Base-by-base conservation (phyloP, 176 grass and related monocot species). In the Secale cereale region DNA sequence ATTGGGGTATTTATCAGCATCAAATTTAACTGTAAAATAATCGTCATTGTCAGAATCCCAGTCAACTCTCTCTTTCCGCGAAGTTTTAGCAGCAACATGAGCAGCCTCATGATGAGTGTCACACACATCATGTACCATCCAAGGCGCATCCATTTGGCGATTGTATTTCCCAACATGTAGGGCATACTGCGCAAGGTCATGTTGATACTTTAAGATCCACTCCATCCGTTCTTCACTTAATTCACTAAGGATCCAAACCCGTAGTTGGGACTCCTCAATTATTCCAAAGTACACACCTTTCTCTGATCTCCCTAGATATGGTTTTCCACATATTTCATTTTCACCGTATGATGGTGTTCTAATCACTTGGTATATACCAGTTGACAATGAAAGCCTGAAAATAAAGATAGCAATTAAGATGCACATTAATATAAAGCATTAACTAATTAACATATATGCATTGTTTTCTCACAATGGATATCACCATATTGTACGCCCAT, bases 31-130 rank as follows among this genome's bases (percentile, higher is more conserved):
- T 26, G 59, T 20, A 35, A 76, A 17, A 10, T 36, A 50, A 50
- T 84, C 59, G 20, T 76, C 82, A 26, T 76, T 52, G 5, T 84
- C 71, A 12, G 82, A 84, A 20, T 84, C 71, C 71, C 82, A 84
- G 20, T 65, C 70, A 13, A 13, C 50, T 7, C 19, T 17, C 7
- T 27, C 13, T 45, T 84, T 3, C 0, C 1, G 1, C 28, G 1
- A 0, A 59, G 48, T 14, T 23, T 67, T n/a, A 52, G 5, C 2
- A 37, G 11, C 15, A 14, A 14, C 11, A 29, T 16, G 43, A 46
- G 43, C 12, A 46, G 11, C 43, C 43, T 46, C 43, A 46, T 46
- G 43, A 46, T 46, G 13, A 46, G 11, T 46, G 8, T 33, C 29
- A 66, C 0, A 33, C 29, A 9, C 7, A 48, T 74, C 31, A 74